Evolutionary conservation across 352 stramenopile genomes (phyloP).

Genomic region (Peronospora farinosa): DNA sequence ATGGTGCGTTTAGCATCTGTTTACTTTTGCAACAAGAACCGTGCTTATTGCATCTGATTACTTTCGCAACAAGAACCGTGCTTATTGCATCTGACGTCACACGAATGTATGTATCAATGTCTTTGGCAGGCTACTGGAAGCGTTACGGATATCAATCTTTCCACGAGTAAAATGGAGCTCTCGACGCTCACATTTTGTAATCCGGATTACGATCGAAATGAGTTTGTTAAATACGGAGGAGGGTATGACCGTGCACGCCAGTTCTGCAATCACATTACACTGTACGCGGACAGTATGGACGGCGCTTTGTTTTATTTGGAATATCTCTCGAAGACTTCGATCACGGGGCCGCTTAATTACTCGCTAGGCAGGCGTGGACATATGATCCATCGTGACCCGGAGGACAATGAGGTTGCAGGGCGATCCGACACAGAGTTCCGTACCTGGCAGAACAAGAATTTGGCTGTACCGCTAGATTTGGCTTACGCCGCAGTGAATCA

Average conservation of each 20-base stretch:
- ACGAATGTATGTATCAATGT: not conserved
- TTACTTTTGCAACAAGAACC: not conserved
- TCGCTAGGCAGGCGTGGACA: slow-evolving; percentile 45
- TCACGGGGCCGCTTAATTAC: slow-evolving; percentile 42
- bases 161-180: slow-evolving; percentile 25
- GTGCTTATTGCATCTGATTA: not conserved
- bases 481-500: slow-evolving; percentile 55
- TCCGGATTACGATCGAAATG: slow-evolving; percentile 62
- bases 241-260: slow-evolving; percentile 47
- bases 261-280: slow-evolving; percentile 60
- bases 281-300: slow-evolving; percentile 71
- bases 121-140: slow-evolving; percentile 19
- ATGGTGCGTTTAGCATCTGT: slow-evolving; percentile 18
- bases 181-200: slow-evolving; percentile 73
- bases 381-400: slow-evolving; percentile 44
- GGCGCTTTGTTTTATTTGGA: slow-evolving; percentile 69
- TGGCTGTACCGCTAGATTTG: slow-evolving; percentile 33
- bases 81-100: slow-evolving; percentile 3
- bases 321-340: slow-evolving; percentile 41
- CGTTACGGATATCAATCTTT: slow-evolving; percentile 1
- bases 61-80: not conserved
- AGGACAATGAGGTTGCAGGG: slow-evolving; percentile 22
- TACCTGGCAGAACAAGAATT: slow-evolving; percentile 38
- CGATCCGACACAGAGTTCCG: slow-evolving; percentile 33
- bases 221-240: slow-evolving; percentile 54